phyloP scores from a whole-genome alignment of 345 rosid species.

The Gossypium stocksii region DNA sequence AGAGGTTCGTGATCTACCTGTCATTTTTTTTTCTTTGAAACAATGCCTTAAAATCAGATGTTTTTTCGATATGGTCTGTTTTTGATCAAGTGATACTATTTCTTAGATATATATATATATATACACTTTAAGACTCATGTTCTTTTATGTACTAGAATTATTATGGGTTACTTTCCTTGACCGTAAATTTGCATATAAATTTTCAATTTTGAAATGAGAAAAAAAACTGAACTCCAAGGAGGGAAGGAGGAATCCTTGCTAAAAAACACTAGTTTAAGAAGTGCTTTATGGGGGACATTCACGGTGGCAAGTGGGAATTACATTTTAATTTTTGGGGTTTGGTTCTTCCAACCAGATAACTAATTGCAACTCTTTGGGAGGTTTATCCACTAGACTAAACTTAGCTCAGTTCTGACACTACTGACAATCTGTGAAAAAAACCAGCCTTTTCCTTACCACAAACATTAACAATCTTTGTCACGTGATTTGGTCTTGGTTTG shows the following conservation, averaged over 20 bases:
- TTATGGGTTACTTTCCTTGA: no score
- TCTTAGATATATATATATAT: no score
- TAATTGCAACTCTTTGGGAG: not conserved
- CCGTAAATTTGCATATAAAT: no score
- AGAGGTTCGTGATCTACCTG: no score
- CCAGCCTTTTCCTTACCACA: conserved; percentile 11
- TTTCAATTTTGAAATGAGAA: no score
- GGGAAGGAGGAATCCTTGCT: not conserved
- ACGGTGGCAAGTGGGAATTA: not conserved
- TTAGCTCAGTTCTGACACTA: conserved; percentile 6
- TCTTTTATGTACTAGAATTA: no score
- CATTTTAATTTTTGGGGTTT: not conserved
- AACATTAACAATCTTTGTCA: not conserved
- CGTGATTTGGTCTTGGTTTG: conserved; percentile 1
- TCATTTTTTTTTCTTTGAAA: no score
- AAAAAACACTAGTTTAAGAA: not conserved
- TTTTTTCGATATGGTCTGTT: no score
- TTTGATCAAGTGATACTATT: no score
- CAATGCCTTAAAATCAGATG: no score
- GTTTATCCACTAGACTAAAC: not conserved
- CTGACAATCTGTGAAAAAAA: conserved; percentile 14
- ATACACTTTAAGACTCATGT: no score
- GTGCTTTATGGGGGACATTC: not conserved
- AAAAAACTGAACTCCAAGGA: not conserved
- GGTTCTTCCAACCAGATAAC: not conserved